Evolutionary conservation across 2,329 filamentous ascomycete species (phyloP), one percentile per base, ranked within the genome.

Genomic region (Neonectria faginata): DNA sequence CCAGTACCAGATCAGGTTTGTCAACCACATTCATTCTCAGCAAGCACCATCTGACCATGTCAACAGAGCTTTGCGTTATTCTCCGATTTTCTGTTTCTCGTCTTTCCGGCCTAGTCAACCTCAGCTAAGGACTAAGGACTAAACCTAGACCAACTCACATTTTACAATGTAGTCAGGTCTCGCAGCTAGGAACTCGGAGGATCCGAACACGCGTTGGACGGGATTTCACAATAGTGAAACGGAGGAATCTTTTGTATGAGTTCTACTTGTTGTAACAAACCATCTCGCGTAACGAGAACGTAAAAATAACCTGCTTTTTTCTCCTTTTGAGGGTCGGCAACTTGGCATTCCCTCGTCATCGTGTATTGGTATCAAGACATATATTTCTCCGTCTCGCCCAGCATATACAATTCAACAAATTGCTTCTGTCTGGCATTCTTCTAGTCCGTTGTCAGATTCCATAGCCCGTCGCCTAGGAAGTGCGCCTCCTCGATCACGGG

Each of bases 401-500:
- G 47, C 29, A 18, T 36, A 20, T 41, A 48, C 57, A 60, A 54
- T 31, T 47, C 57, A 39, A 48, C 44, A 41, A 47, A 16, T 16
- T 12, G 2, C 45, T 11, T 12, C 14, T 39, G 14, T n/a, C 22
- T 39, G 11, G 10, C 9, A 11, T 5, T 55, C 6, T 36, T 44
- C 68, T 77, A 87, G n/a, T 87, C 84, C 20, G 83, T 78, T 25
- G 71, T 76, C 66, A 97, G 77, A 73, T 86, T 92, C 96, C 96
- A 99, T 72, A 99, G 82, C 18, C 95, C 96, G 83, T 99, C 96
- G 0, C 96, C 96, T 58, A 98, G 79, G 82, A 91, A 98, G 85
- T 99, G 96, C 33, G 93, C 93, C 66, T 94, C 91, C 83, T 98
- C 95, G 71, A 98, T 92, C 16, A 94, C 96, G 6, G 94, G 92